Base-by-base conservation (phyloP, 2,329 filamentous ascomycete genomes). In the Cytospora chrysosperma region DNA sequence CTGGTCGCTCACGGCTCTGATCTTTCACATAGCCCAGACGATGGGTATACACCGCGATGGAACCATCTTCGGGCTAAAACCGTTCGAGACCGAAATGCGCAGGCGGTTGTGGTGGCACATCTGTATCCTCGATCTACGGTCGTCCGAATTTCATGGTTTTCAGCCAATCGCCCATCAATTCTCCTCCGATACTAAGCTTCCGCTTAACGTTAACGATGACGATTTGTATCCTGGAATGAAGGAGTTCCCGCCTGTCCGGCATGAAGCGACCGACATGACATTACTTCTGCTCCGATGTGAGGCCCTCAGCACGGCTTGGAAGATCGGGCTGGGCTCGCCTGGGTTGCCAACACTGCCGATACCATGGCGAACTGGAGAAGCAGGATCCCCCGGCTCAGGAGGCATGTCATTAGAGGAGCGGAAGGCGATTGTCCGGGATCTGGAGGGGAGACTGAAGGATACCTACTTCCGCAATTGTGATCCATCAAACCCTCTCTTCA, bases 81-180 rank as follows among this genome's bases (percentile, higher is more conserved):
- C 82, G 0, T 88, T 85, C 60, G 83, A 88, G 37, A 78, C 80
- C 1, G 84, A 88, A 69, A 82, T 87, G 68, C 78, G 85, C 7
- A 77, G 86, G 13, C 76, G 86, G 0, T 71, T 86, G 0, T 88
- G 85, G 82, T 87, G 84, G 79, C 78, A 82, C 55, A 76, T 88
- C 3, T 76, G 82, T 27, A 77, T 84, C 13, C 72, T 88, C 1
- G 86, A 89, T 63, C 74, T 81, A 6, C 77, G 81, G 17, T 77
- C 81, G 0, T 80, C 83, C 0, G 83, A 85, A 64, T 78, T 84
- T 12, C 80, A 83, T 26, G 82, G 82, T 3, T 77, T 75, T 2
- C 78, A 76, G n/a, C 71, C 80, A 12, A 78, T 75, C 0, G 76
- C 82, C 0, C 70, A 75, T 2, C 69, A 73, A 15, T 70, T 72